Percentiles rank a stretch among this genome's conserved stretches.
Evolutionary conservation across 192 early-diverging fungal species (phyloP).

Genomic region (Umbelopsis vinacea): DNA sequence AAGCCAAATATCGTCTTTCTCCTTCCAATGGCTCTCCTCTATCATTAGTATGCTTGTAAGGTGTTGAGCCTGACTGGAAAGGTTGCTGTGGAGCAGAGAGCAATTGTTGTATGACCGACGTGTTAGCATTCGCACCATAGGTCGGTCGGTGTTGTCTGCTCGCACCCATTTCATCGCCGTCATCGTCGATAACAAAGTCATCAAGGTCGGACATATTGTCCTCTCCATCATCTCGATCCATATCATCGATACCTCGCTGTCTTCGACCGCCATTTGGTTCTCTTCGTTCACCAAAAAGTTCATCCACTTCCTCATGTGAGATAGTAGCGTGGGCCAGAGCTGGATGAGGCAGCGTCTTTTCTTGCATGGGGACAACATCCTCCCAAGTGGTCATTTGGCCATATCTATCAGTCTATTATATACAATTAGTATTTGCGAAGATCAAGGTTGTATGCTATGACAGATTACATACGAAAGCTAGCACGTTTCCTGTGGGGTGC

Average conservation of each 20-base stretch:
- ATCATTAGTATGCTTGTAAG: slow-evolving; percentile 31
- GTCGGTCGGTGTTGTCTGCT: neutral
- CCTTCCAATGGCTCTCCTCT: slow-evolving; percentile 24
- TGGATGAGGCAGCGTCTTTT: slow-evolving; percentile 40
- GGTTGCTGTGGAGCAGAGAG: slow-evolving; percentile 48
- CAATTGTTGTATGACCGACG: neutral
- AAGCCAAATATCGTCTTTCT: slow-evolving; percentile 71
- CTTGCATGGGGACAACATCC: slow-evolving; percentile 51
- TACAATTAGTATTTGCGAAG: neutral
- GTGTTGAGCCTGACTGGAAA: slow-evolving; percentile 90
- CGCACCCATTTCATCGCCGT: slow-evolving; percentile 66
- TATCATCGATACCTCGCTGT: slow-evolving; percentile 38
- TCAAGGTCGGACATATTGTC: slow-evolving; percentile 65
- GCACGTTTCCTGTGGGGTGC: slow-evolving; percentile 67
- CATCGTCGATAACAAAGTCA: slow-evolving; percentile 92
- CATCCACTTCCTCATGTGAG: slow-evolving; percentile 27
- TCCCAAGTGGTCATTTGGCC: slow-evolving; percentile 65
- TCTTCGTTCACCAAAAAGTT: slow-evolving; percentile 16
- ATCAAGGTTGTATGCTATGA: neutral
- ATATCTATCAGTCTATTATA: slow-evolving; percentile 47
- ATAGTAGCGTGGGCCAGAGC: slow-evolving; percentile 17
- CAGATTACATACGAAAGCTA: slow-evolving; percentile 56
- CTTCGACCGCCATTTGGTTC: slow-evolving; percentile 4
- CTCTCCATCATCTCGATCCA: slow-evolving; percentile 27
- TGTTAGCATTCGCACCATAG: no score